phyloP scores from a whole-genome alignment of 768 basidiomycete genomes.

The Amanita pallidorosea region DNA sequence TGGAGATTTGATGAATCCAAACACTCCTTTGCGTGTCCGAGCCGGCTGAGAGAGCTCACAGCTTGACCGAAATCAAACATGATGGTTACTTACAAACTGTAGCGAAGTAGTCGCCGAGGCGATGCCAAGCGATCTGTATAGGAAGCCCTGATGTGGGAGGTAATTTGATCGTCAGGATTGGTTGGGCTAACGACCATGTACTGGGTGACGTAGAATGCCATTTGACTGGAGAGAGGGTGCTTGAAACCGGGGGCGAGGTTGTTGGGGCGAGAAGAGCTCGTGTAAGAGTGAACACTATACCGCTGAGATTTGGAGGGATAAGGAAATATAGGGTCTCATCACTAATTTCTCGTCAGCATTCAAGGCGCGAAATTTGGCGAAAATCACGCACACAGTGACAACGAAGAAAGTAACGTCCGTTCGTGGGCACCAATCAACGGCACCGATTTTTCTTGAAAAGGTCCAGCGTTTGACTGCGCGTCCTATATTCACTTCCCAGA shows the following conservation, averaged over 20 bases:
- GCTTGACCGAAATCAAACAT: slow-evolving; percentile 6
- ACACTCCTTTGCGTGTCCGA: slow-evolving; percentile 71
- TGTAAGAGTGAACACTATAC: slow-evolving; percentile 44
- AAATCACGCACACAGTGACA: slow-evolving; percentile 58
- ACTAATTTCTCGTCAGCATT: slow-evolving; percentile 28
- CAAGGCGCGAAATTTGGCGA: neutral
- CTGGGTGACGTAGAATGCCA: slow-evolving; percentile 46
- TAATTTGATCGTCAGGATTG: slow-evolving; percentile 51
- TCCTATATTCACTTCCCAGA: slow-evolving; percentile 92
- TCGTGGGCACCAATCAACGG: slow-evolving; percentile 91
- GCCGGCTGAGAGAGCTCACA: slow-evolving; percentile 29
- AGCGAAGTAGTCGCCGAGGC: slow-evolving; percentile 90
- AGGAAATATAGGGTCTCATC: slow-evolving; percentile 75
- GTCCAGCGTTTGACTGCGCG: slow-evolving; percentile 82
- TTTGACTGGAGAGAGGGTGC: slow-evolving; percentile 54
- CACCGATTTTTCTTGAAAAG: slow-evolving; percentile 68
- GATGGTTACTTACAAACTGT: slow-evolving; percentile 69
- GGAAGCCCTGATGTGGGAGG: slow-evolving; percentile 59
- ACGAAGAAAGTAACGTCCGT: slow-evolving; percentile 71
- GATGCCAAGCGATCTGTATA: slow-evolving; percentile 85
- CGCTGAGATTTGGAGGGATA: slow-evolving; percentile 69
- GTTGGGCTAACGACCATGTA: slow-evolving; percentile 37
- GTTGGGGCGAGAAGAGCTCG: slow-evolving; percentile 52
- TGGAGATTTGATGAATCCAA: slow-evolving; percentile 92
- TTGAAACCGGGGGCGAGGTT: slow-evolving; percentile 46